A percentile compares a stretch with the other conserved stretches of the same genome.
These are phyloP conservation scores for Ceratobasidium sp. DNA, from an alignment of 1,284 basidiomycete species.

Conservation along the genomic window DNA sequence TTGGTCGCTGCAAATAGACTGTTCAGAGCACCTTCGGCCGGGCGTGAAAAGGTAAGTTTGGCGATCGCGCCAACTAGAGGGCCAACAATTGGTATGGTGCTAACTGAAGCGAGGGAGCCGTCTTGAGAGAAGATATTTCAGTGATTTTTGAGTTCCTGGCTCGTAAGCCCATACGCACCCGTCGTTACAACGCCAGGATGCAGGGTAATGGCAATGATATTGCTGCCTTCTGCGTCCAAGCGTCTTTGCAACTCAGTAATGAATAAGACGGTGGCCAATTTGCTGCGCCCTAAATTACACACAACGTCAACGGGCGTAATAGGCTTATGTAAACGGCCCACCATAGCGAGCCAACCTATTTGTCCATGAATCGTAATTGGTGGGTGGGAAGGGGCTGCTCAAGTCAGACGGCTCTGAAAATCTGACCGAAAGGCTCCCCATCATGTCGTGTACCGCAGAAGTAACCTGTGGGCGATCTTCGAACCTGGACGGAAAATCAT, in stretches of 20 bases:
- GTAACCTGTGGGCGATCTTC: neutral
- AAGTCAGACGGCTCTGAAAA: neutral
- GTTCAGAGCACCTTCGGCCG: slow-evolving; percentile 54
- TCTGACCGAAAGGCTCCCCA: neutral
- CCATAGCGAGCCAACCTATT: slow-evolving; percentile 14
- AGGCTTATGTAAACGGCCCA: neutral
- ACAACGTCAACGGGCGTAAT: neutral
- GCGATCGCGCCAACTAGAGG: neutral
- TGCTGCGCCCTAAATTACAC: slow-evolving; percentile 38
- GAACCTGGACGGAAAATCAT: no score
- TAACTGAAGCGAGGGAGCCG: neutral
- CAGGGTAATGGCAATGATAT: slow-evolving; percentile 41
- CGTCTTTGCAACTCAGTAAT: slow-evolving; percentile 49
- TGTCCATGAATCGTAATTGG: neutral
- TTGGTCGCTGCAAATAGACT: slow-evolving; percentile 55
- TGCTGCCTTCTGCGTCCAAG: slow-evolving; percentile 48
- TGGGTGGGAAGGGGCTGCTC: neutral
- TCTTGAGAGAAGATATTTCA: neutral
- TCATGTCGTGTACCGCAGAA: neutral
- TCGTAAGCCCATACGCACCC: neutral
- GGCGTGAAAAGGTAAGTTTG: slow-evolving; percentile 45
- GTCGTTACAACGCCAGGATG: slow-evolving; percentile 50
- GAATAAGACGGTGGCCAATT: slow-evolving; percentile 50
- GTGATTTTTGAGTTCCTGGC: neutral
- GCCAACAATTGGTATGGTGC: neutral